These are phyloP conservation scores for Saussurea involucrata DNA, from an alignment of 129 eudicot genomes.

Conservation along the genomic window DNA sequence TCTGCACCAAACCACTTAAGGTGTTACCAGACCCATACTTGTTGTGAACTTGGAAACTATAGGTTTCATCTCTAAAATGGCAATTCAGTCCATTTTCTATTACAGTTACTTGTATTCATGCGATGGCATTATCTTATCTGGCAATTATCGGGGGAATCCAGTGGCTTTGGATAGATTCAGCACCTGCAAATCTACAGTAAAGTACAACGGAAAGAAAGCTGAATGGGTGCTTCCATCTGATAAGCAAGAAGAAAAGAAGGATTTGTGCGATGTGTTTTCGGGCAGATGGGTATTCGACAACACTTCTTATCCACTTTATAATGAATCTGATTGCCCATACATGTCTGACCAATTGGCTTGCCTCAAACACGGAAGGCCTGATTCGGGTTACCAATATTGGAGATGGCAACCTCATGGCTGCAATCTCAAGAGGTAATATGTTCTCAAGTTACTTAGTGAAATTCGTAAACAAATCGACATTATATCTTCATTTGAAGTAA, in stretches of 20 bases:
- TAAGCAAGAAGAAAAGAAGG: conserved; percentile 34
- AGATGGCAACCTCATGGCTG: conserved; percentile 94
- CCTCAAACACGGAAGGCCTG: conserved; percentile 88
- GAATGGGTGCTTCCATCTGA: conserved; percentile 22
- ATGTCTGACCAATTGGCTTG: conserved; percentile 98
- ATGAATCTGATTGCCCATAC: conserved; percentile 70
- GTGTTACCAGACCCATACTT: background rate
- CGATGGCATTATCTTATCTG: background rate
- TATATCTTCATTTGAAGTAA: background rate
- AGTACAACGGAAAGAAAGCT: conserved; percentile 59
- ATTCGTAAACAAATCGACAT: background rate
- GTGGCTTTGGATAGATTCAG: conserved; percentile 72
- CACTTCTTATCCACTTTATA: conserved; percentile 67
- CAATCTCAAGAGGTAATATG: conserved; percentile 67
- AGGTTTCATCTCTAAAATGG: conserved; percentile 2
- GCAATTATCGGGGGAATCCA: conserved; percentile 17
- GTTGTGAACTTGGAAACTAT: background rate
- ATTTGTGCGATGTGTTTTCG: conserved; percentile 59
- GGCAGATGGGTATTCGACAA: conserved; percentile 90
- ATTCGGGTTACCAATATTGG: conserved; percentile 69
- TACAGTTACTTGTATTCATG: background rate
- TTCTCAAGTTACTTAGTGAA: background rate
- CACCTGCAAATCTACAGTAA: conserved; percentile 60
- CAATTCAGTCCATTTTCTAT: conserved; percentile 1
- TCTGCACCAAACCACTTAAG: too few species aligned